Evolutionary conservation across 805 yeast genomes (phyloP), one percentile per base, ranked within the genome.

Genomic region (Torulaspora delbrueckii): DNA sequence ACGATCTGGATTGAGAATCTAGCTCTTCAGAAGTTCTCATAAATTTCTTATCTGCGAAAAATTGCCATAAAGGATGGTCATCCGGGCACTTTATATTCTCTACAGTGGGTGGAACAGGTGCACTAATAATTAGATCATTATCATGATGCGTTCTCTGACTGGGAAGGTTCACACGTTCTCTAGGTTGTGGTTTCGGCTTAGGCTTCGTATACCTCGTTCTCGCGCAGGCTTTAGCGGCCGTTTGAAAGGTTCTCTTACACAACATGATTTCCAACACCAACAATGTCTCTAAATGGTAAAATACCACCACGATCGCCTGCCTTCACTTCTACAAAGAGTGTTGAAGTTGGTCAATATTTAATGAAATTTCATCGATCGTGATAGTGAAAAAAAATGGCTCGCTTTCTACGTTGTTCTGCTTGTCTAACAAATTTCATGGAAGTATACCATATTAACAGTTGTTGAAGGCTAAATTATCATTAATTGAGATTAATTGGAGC

Each of bases 31-130:
- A 66, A 1, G 72, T 62, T 55, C 97, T 77, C 48, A 85, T 68
- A 48, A 81, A 79, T 57, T 75, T 72, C 46, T 81, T 73, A 32
- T 85, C 76, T 40, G 71, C 63, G 70, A 91, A 93, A 64, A 93
- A 93, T 57, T 86, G 90, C 96, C 96, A 93, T 52, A 93, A 73
- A 25, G 98, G 99, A 67, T 93, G 99, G 63, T 84, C 85, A 4
- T 84, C 91, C 10, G 80, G 76, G 27, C 86, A 85, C 48, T 74
- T 74, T 44, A 90, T 74, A 65, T 86, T 86, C 52, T 75, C 72
- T 43, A 77, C 82, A 1, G 93, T 77, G 12, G 99, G 98, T 10
- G 86, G 77, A 54, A 93, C 84, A 12, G 98, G 98, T 9, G 84
- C 77, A 45, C 91, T 77, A 53, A 90, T 74, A 52, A 72, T 69